Conservation (phyloP, 2,329 filamentous ascomycete species). For the Lachnellula hyalina region DNA sequence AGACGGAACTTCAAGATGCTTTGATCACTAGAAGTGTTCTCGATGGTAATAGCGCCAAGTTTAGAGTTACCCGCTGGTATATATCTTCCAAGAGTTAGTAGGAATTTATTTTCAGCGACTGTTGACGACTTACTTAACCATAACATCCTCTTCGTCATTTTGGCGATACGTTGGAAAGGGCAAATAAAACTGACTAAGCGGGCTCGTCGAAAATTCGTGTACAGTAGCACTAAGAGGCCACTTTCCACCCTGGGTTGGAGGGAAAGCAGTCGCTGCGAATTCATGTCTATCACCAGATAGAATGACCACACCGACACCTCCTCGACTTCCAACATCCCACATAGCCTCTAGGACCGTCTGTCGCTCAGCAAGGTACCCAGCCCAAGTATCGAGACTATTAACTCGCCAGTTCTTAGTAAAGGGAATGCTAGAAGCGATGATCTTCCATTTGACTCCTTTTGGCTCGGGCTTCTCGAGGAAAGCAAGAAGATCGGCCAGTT, state of each 20-base stretch:
- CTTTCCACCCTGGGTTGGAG: conserved; percentile 51
- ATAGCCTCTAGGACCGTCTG: conserved; percentile 78
- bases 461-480: conserved; percentile 72
- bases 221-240: conserved; percentile 63
- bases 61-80: conserved; percentile 83
- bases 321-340: conserved; percentile 72
- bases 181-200: conserved; percentile 89
- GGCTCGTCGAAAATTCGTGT: conserved; percentile 88
- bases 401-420: conserved; percentile 98
- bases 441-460: conserved; percentile 82
- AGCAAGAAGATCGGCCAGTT: conserved; percentile 71
- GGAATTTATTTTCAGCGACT: not conserved
- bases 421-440: conserved; percentile 83
- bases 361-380: conserved; percentile 80
- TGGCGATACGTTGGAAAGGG: conserved; percentile 80
- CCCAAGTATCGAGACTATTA: conserved; percentile 87
- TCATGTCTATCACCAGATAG: conserved; percentile 94
- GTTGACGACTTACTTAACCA: conserved; percentile 63
- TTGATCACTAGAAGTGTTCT: conserved; percentile 57
- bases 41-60: conserved; percentile 78
- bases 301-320: conserved; percentile 72
- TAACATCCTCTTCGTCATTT: conserved; percentile 73
- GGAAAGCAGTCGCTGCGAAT: conserved; percentile 83
- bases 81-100: conserved; percentile 47
- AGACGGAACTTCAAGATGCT: conserved; percentile 75